Evolutionary conservation across 768 basidiomycete genomes (phyloP).

Genomic region (Kwoniella mangroviensis): DNA sequence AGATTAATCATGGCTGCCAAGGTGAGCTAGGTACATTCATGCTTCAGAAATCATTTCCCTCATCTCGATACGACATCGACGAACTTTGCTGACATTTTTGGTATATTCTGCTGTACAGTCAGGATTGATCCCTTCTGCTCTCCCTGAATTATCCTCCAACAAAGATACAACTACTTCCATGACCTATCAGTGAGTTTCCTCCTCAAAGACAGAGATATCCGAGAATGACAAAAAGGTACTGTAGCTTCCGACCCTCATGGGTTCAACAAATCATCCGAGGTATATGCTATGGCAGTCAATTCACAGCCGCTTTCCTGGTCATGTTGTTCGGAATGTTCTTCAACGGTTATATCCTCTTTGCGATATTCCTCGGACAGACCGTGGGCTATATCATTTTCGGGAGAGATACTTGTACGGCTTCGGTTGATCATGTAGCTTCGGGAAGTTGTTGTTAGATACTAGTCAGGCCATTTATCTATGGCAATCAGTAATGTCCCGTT

Average conservation of each 20-base stretch:
- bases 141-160: slow-evolving; percentile 1
- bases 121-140: neutral
- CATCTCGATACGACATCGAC: no score
- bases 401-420: slow-evolving; percentile 36
- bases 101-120: neutral
- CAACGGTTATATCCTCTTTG: slow-evolving; percentile 56
- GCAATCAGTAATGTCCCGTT: no score
- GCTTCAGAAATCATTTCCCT: neutral
- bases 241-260: slow-evolving; percentile 41
- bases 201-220: slow-evolving; percentile 1
- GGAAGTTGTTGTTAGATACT: slow-evolving; percentile 25
- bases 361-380: slow-evolving; percentile 54
- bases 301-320: slow-evolving; percentile 52
- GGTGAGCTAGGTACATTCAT: slow-evolving; percentile 2
- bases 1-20: slow-evolving; percentile 33
- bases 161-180: neutral
- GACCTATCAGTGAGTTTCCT: slow-evolving; percentile 11
- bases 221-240: neutral
- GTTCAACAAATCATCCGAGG: slow-evolving; percentile 52
- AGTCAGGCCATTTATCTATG: neutral
- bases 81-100: no score
- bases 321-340: slow-evolving; percentile 56
- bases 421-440: slow-evolving; percentile 23
- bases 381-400: slow-evolving; percentile 44
- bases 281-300: slow-evolving; percentile 50